These are phyloP conservation scores for Candida incommunis DNA, from an alignment of 805 yeast genomes.

Conservation along the genomic window DNA sequence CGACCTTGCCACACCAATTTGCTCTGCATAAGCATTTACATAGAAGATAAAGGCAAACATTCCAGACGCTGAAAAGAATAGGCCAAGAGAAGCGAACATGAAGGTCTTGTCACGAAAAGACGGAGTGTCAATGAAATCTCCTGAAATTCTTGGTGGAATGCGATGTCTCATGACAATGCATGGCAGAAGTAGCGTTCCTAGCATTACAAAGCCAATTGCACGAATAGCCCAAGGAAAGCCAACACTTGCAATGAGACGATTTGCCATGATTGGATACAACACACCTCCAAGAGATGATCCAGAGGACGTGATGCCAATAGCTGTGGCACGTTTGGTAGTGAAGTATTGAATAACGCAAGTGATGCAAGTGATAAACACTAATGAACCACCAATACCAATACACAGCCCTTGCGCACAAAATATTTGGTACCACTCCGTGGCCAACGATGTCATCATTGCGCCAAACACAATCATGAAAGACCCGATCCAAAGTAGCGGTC, in stretches of 20 bases:
- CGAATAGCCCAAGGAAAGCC: constrained; percentile 40
- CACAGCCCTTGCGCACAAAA: constrained; percentile 38
- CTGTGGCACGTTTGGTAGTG: constrained; percentile 27
- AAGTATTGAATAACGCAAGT: constrained; percentile 33
- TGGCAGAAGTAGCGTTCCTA: constrained; percentile 15
- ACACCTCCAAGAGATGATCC: constrained; percentile 41
- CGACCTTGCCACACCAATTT: constrained; percentile 11
- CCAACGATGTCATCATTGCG: constrained; percentile 21
- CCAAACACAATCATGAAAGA: constrained; percentile 15
- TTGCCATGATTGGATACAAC: constrained; percentile 33
- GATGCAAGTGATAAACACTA: constrained; percentile 30
- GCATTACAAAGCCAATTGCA: constrained; percentile 27
- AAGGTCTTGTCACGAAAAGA: constrained; percentile 11
- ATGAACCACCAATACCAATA: constrained; percentile 30
- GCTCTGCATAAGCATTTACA: constrained; percentile 18
- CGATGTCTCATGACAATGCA: constrained; percentile 12
- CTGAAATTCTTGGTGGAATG: constrained; percentile 15
- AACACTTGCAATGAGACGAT: constrained; percentile 24
- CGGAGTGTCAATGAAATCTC: constrained; percentile 11
- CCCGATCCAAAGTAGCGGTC: constrained; percentile 12
- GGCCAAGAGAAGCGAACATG: constrained; percentile 10
- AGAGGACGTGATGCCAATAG: constrained; percentile 30
- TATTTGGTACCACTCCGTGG: constrained; percentile 34
- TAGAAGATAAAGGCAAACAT: constrained; percentile 20
- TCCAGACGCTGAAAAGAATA: constrained; percentile 27